Percentiles rank a stretch among this genome's conserved stretches.
Conservation (phyloP, 2,329 filamentous ascomycete genomes). For the Beauveria asiatica region DNA sequence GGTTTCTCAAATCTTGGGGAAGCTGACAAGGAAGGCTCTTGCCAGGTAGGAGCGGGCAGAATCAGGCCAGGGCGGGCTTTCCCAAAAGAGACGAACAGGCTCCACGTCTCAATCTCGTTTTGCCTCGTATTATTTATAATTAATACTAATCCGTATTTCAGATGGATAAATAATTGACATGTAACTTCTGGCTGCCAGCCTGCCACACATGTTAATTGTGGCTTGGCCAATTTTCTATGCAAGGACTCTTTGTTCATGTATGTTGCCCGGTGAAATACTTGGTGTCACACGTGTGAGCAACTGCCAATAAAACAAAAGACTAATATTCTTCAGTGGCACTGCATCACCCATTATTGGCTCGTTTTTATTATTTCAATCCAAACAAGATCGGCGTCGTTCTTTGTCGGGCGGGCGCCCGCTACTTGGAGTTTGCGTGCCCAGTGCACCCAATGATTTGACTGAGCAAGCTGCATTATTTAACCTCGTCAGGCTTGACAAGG, state of each 20-base stretch:
- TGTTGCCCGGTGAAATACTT: background rate
- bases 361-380: too few species aligned
- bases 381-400: too few species aligned
- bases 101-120: background rate
- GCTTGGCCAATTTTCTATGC: background rate
- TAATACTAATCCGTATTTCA: too few species aligned
- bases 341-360: background rate
- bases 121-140: background rate
- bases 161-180: too few species aligned
- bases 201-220: background rate
- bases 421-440: conserved; percentile 10
- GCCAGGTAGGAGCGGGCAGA: background rate
- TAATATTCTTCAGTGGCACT: background rate
- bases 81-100: background rate
- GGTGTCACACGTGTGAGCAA: too few species aligned
- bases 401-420: too few species aligned
- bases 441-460: conserved; percentile 17
- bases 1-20: too few species aligned
- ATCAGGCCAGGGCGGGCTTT: background rate
- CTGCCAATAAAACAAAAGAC: too few species aligned
- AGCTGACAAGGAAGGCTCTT: too few species aligned
- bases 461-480: conserved; percentile 19
- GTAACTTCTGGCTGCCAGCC: background rate
- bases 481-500: conserved; percentile 19
- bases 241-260: background rate